A percentile compares a stretch with the other conserved stretches of the same genome.
Conservation (phyloP, 371 early-diverging fungal species). For the Rhizopus sp. region DNA sequence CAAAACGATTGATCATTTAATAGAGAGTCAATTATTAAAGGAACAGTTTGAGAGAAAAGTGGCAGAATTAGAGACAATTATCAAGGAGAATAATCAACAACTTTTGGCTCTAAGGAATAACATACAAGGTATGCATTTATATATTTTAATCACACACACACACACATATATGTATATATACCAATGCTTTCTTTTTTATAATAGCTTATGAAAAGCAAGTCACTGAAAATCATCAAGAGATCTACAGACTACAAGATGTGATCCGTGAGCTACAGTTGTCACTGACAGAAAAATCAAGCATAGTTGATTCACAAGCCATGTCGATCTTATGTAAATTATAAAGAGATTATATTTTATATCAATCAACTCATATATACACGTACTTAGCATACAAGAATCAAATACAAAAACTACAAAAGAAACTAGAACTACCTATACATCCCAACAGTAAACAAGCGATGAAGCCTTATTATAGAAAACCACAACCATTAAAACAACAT, state of each 20-base stretch:
- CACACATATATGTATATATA: too few relatives aligned
- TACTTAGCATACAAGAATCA: neutral
- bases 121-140: neutral
- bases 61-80: neutral
- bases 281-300: neutral
- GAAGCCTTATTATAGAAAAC: neutral
- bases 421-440: neutral
- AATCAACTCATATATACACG: neutral
- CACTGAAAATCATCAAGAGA: neutral
- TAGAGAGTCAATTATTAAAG: neutral
- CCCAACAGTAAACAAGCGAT: neutral
- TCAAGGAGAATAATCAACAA: neutral
- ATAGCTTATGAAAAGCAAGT: conserved; percentile 1
- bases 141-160: neutral
- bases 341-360: too few relatives aligned
- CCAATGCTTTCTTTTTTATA: neutral
- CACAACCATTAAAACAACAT: neutral
- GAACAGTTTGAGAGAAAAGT: neutral
- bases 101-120: neutral
- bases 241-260: neutral
- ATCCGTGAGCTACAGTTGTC: neutral
- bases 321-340: neutral
- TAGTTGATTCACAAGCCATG: neutral
- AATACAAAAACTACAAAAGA: neutral
- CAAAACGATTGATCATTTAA: neutral